phyloP scores from a whole-genome alignment of 192 early-diverging fungal genomes.

The Lobulomyces angularis region DNA sequence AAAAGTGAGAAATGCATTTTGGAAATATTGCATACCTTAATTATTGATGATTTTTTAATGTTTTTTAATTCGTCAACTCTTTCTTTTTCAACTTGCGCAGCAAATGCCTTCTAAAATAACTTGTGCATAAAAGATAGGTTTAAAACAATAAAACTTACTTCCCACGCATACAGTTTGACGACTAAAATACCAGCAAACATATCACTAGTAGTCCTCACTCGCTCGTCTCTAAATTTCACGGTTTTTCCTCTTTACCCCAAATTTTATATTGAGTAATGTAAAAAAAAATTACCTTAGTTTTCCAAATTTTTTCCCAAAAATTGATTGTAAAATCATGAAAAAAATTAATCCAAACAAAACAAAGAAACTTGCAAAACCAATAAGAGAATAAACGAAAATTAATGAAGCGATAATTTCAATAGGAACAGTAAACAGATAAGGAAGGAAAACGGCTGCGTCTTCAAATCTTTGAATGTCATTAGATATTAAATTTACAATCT shows the following conservation, averaged over 20 bases:
- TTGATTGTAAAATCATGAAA: slow-evolving; percentile 24
- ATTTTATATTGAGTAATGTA: too few relatives aligned
- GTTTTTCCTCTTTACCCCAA: too few relatives aligned
- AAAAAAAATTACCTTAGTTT: slow-evolving; percentile 18
- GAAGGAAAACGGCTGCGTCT: too few relatives aligned
- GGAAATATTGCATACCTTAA: slow-evolving; percentile 31
- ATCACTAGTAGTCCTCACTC: slow-evolving; percentile 30
- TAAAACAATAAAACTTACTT: slow-evolving; percentile 21
- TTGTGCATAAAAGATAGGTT: too few relatives aligned
- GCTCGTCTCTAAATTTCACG: slow-evolving; percentile 21
- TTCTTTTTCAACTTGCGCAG: slow-evolving; percentile 18
- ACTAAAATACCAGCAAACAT: slow-evolving; percentile 31
- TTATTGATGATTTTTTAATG: slow-evolving; percentile 17
- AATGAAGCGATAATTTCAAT: slow-evolving; percentile 19
- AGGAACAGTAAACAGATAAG: slow-evolving; percentile 20
- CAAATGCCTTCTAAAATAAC: too few relatives aligned
- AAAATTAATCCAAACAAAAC: slow-evolving; percentile 10
- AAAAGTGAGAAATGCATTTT: too few relatives aligned
- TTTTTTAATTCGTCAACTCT: slow-evolving; percentile 18
- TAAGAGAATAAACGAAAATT: slow-evolving; percentile 31
- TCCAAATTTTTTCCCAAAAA: slow-evolving; percentile 21
- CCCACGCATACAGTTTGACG: slow-evolving; percentile 45
- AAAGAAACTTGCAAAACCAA: slow-evolving; percentile 22
- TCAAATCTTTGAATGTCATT: slow-evolving; percentile 37
- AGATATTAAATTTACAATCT: slow-evolving; percentile 32